Evolutionary conservation across 1,284 basidiomycete genomes (phyloP).

Genomic region (Cryptococcus sp.): DNA sequence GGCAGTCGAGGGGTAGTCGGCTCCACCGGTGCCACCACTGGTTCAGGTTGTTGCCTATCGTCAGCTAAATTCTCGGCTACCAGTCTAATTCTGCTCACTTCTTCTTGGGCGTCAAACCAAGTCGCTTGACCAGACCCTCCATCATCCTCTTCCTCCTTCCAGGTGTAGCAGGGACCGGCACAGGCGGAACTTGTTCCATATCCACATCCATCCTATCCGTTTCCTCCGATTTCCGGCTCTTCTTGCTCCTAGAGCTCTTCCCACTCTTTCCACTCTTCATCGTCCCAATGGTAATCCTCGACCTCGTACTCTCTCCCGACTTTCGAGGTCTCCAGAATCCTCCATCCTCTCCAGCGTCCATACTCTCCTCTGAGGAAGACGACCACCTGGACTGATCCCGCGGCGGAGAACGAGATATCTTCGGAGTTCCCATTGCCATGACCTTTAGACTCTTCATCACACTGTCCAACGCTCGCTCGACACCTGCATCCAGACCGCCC

Average conservation of each 20-base stretch:
- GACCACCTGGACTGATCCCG: slow-evolving; percentile 28
- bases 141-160: slow-evolving; percentile 23
- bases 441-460: slow-evolving; percentile 23
- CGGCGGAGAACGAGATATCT: not conserved
- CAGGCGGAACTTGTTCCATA: slow-evolving; percentile 11
- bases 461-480: slow-evolving; percentile 23
- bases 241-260: slow-evolving; percentile 13
- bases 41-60: not conserved
- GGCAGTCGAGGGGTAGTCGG: slow-evolving; percentile 11
- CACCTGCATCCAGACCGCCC: slow-evolving; percentile 11
- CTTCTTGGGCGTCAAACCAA: slow-evolving; percentile 33
- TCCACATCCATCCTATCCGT: slow-evolving; percentile 17
- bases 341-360: slow-evolving; percentile 2
- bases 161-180: slow-evolving; percentile 19
- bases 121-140: slow-evolving; percentile 21
- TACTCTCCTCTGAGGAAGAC: slow-evolving; percentile 12
- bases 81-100: slow-evolving; percentile 6
- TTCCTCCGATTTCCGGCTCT: slow-evolving; percentile 18
- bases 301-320: slow-evolving; percentile 22
- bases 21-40: not conserved
- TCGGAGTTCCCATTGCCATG: slow-evolving; percentile 15
- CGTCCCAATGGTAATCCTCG: slow-evolving; percentile 9
- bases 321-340: slow-evolving; percentile 20
- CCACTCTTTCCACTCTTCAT: slow-evolving; percentile 8
- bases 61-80: no score